Base-by-base conservation (phyloP, 805 yeast species). In the Candida verbasci region DNA sequence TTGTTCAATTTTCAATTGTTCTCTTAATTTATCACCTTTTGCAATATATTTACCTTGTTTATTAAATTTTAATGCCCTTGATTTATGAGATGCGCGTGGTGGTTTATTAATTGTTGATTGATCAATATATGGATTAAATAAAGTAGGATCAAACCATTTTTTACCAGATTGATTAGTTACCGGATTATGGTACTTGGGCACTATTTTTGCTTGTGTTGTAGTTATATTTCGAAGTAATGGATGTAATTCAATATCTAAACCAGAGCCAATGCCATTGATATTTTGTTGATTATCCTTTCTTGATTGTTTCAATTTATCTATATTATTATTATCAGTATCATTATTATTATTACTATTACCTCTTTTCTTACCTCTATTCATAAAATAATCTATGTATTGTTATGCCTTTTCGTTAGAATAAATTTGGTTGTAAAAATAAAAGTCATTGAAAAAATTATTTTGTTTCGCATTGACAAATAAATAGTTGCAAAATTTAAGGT, bases 11-110 rank as follows among this genome's bases (percentile, higher is more conserved):
- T 52, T 54, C 12, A 58, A 27, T 21, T 60, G 64, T 28, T 59
- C 65, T 15, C 87, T 55, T n/a, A 70, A 36, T 45, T 70, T 71
- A 9, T 76, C 55, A 30, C 79, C 89, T 38, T 65, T 56, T 27
- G 63, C 69, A 2, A 81, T 68, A 48, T 67, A 81, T 49, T 78
- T 84, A 2, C 95, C 96, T 27, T 69, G 67, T 23, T 67, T 72
- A 48, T 74, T 78, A 48, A 86, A 76, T 11, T 53, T 55, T 28
- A 82, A 56, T 2, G 66, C 70, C 35, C 75, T 52, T 12, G 52
- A 51, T 12, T 47, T 49, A 21, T 63, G 35, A 9, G 31, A 26
- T 2, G 49, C 26, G n/a, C n/a, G n/a, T n/a, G n/a, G n/a, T 25
- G 45, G 17, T 22, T 28, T 29, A 12, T 20, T 21, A 6, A 29